Conservation (phyloP, 345 rosid species). For the Brassica napus region DNA sequence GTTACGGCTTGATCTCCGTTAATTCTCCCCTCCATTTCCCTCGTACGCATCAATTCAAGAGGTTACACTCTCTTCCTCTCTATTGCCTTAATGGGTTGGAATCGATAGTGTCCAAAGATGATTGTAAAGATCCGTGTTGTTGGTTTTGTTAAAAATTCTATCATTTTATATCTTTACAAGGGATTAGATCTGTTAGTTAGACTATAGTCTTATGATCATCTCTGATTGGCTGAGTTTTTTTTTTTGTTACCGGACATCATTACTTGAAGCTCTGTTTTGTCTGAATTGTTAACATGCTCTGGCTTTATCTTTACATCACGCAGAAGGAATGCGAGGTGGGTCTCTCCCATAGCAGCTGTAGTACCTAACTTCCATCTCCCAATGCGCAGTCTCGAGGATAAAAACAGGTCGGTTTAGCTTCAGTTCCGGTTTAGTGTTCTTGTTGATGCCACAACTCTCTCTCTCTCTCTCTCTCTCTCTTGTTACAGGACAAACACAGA, state of each 20-base stretch:
- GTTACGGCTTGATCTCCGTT: slow-evolving; percentile 44
- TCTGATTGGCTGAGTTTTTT: background rate
- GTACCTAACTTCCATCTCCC: slow-evolving; percentile 73
- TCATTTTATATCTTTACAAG: no score
- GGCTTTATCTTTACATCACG: background rate
- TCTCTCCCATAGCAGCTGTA: slow-evolving; percentile 63
- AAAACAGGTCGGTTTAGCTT: slow-evolving; percentile 52
- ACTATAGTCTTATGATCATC: background rate
- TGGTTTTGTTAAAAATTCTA: no score
- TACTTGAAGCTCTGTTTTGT: background rate
- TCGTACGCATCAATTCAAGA: slow-evolving; percentile 42
- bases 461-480: background rate
- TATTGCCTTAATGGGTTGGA: no score
- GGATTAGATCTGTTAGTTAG: no score
- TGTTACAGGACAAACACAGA: slow-evolving; percentile 64
- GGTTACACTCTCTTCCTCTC: slow-evolving; percentile 37
- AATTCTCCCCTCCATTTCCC: slow-evolving; percentile 43
- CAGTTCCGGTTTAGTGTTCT: background rate
- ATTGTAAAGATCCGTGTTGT: no score
- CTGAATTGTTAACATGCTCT: background rate
- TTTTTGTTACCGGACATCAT: background rate
- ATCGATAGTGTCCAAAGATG: no score
- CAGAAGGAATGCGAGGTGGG: slow-evolving; percentile 55
- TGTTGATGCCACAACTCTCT: background rate
- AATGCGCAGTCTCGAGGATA: slow-evolving; percentile 73